Percentiles rank a stretch among this genome's conserved stretches.
Evolutionary conservation across 176 grass and related monocot species (phyloP).

Genomic region (Coix lacrymajobi): DNA sequence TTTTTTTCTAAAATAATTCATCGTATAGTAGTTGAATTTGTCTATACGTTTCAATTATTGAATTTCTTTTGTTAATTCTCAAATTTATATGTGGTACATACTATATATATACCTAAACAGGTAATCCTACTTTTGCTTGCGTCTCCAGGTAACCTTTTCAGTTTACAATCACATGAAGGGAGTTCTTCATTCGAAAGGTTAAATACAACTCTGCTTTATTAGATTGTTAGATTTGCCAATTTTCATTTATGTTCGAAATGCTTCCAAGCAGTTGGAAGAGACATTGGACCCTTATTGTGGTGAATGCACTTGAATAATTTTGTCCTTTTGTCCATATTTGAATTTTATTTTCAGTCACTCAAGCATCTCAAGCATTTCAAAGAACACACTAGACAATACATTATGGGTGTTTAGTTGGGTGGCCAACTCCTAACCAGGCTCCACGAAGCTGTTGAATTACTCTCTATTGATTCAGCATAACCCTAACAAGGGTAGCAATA

Average conservation of each 20-base stretch:
- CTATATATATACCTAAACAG: background rate
- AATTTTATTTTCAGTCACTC: background rate
- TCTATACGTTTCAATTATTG: background rate
- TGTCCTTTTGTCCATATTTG: background rate
- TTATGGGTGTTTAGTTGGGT: no score
- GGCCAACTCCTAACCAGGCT: no score
- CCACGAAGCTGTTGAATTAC: no score
- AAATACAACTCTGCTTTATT: constrained; percentile 5
- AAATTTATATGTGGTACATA: background rate
- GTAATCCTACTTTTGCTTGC: background rate
- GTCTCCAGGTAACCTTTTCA: constrained; percentile 74
- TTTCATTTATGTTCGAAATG: constrained; percentile 5
- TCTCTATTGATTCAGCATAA: no score
- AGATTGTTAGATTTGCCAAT: background rate
- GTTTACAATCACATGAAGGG: constrained; percentile 74
- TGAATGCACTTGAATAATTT: background rate
- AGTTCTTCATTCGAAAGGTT: constrained; percentile 57
- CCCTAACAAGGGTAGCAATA: no score
- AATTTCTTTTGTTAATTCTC: background rate
- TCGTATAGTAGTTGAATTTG: background rate
- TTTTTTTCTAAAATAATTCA: background rate
- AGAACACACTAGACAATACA: background rate
- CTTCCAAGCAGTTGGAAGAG: background rate
- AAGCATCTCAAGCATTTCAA: background rate
- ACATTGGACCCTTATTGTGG: background rate